Evolutionary conservation across 768 basidiomycete genomes (phyloP).

Genomic region (Leccinum imitatum): DNA sequence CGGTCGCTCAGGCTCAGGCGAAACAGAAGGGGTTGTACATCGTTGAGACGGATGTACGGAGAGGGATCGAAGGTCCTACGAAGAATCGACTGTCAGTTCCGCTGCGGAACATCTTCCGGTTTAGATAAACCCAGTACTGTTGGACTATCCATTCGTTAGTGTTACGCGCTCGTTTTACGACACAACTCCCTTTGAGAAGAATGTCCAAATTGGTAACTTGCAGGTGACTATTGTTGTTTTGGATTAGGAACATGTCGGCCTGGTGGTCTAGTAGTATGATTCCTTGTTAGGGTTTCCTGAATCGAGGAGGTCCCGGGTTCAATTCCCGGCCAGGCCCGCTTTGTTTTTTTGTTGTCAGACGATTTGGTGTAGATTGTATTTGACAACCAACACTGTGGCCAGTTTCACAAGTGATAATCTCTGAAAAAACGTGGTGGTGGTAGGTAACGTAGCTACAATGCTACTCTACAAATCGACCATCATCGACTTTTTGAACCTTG

Average conservation of each 20-base stretch:
- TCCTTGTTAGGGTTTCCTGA: slow-evolving; percentile 47
- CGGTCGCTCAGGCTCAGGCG: slow-evolving; percentile 6
- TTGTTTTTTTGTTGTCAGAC: slow-evolving; percentile 1
- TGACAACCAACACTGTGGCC: too few species aligned
- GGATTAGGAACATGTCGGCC: slow-evolving; percentile 24
- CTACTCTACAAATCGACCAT: neutral
- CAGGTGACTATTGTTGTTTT: neutral
- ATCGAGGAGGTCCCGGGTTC: slow-evolving; percentile 63
- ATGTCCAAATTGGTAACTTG: neutral
- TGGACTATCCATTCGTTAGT: neutral
- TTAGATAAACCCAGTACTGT: slow-evolving; percentile 20
- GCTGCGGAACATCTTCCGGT: slow-evolving; percentile 33
- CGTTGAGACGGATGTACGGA: slow-evolving; percentile 21
- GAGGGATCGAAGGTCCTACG: slow-evolving; percentile 26
- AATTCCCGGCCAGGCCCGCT: slow-evolving; percentile 53
- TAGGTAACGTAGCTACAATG: neutral
- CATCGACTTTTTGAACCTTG: neutral
- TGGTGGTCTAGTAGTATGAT: slow-evolving; percentile 57
- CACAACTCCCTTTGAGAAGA: slow-evolving; percentile 8
- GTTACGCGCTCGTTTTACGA: slow-evolving; percentile 9
- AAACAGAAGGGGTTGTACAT: slow-evolving; percentile 15
- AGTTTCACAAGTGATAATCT: neutral
- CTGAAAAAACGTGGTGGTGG: neutral
- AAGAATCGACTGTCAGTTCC: slow-evolving; percentile 30
- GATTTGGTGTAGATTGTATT: too few species aligned